Evolutionary conservation across 2,329 filamentous ascomycete genomes (phyloP), one percentile per base, ranked within the genome.

Genomic region (Tolypocladium cylindrosporum): DNA sequence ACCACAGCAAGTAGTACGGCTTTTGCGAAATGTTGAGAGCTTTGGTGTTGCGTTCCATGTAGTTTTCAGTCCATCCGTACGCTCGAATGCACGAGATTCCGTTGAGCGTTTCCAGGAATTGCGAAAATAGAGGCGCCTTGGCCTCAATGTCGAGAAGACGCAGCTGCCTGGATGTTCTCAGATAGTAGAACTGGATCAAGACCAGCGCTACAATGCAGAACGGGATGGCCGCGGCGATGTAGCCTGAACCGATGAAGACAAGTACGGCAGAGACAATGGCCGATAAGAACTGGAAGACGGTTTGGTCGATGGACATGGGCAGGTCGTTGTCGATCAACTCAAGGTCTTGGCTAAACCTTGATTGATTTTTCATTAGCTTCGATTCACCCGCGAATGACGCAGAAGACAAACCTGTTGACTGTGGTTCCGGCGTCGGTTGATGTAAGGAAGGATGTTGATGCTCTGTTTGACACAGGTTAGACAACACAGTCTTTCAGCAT

Each of bases 221-320:
- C 0, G 81, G 81, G n/a, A 83, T 70, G 0, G 72, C 73, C 1
- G 77, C 66, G 0, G 73, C 72, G 0, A 81, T 71, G 57, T 76
- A 76, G 40, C 72, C 74, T 2, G 81, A 76, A 3, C 75, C 73
- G 0, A 72, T 68, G 6, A 74, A 74, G 11, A 84, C 75, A 0
- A 82, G 65, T 1, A 72, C 66, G 10, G 66, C 68, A 0, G 69
- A 68, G 41, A 63, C 67, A 1, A 70, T 24, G 10, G 58, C 57
- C 9, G 60, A 60, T 10, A 68, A 64, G 36, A 63, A 45, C 16
- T 64, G 60, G 37, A 66, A 37, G 5, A 63, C 51, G 1, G 67
- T 57, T 40, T 70, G 67, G 48, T 67, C 61, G 7, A 70, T 53
- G 6, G 69, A 60, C 42, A 65, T 59, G 1, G 73, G 72, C 2